These are phyloP conservation scores for Actinomucor elegans DNA, from an alignment of 371 early-diverging fungal species.

Conservation along the genomic window DNA sequence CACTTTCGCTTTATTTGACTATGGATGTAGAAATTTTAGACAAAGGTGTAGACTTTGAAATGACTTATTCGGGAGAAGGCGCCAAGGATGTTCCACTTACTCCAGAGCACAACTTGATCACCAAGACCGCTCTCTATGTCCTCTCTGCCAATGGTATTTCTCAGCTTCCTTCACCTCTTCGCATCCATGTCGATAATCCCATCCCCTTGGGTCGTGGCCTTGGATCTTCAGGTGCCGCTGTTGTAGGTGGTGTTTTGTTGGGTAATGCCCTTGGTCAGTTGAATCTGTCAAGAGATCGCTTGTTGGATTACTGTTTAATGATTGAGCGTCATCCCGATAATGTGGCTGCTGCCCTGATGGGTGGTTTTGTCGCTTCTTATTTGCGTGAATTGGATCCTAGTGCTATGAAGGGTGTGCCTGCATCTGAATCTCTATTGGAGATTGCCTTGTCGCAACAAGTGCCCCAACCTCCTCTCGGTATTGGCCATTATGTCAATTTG, in stretches of 20 bases:
- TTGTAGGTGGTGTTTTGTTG: slow-evolving; percentile 90
- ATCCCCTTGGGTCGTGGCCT: slow-evolving; percentile 96
- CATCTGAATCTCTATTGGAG: slow-evolving; percentile 56
- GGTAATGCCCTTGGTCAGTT: slow-evolving; percentile 78
- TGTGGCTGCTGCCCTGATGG: slow-evolving; percentile 89
- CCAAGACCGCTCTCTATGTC: slow-evolving; percentile 84
- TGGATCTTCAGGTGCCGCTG: slow-evolving; percentile 95
- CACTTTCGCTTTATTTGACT: slow-evolving; percentile 81
- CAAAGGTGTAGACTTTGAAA: slow-evolving; percentile 36
- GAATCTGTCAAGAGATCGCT: slow-evolving; percentile 62
- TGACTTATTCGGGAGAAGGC: slow-evolving; percentile 82
- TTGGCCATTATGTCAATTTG: slow-evolving; percentile 68
- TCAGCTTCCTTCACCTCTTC: slow-evolving; percentile 57
- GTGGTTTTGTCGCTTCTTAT: slow-evolving; percentile 91
- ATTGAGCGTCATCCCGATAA: slow-evolving; percentile 98
- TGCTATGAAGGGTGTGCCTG: slow-evolving; percentile 56
- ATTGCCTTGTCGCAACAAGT: slow-evolving; percentile 32
- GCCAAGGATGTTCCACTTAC: slow-evolving; percentile 77
- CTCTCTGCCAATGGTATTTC: slow-evolving; percentile 66
- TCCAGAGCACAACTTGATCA: slow-evolving; percentile 85
- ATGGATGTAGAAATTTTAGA: slow-evolving; percentile 55
- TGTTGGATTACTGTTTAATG: slow-evolving; percentile 85
- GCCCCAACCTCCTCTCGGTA: slow-evolving; percentile 64
- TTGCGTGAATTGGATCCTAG: slow-evolving; percentile 59
- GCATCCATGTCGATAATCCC: slow-evolving; percentile 77